Conservation (phyloP, 2,329 filamentous ascomycete species). For the Botrytis paeoniae region DNA sequence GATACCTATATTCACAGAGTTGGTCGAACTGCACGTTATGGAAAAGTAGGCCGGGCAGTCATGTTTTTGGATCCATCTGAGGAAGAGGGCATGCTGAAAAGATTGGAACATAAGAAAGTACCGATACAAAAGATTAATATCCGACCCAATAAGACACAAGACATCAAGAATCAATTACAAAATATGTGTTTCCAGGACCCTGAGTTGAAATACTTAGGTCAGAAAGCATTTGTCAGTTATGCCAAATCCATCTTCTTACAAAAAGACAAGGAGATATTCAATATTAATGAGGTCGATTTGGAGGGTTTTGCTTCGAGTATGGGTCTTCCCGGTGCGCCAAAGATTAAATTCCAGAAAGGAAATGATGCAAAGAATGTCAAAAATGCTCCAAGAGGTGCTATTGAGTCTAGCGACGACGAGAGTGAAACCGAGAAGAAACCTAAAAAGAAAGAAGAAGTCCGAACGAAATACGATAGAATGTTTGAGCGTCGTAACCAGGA, state of each 20-base stretch:
- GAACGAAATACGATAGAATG: conserved; percentile 97
- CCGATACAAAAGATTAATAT: conserved; percentile 84
- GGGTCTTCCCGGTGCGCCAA: conserved; percentile 84
- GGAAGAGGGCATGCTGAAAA: conserved; percentile 83
- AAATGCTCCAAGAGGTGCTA: conserved; percentile 70
- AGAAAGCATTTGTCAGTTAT: conserved; percentile 94
- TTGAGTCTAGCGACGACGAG: conserved; percentile 60
- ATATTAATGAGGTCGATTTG: conserved; percentile 76
- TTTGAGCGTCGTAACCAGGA: conserved; percentile 96
- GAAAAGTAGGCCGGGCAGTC: conserved; percentile 81
- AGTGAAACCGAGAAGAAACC: conserved; percentile 52
- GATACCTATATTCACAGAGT: conserved; percentile 98
- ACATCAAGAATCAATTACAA: conserved; percentile 79
- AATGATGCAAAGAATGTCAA: conserved; percentile 84
- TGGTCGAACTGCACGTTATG: conserved; percentile 89
- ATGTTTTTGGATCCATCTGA: conserved; percentile 91
- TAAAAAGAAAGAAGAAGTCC: conserved; percentile 69
- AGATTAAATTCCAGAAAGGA: conserved; percentile 90
- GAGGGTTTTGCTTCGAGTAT: conserved; percentile 83
- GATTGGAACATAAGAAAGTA: conserved; percentile 85
- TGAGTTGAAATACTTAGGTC: conserved; percentile 88
- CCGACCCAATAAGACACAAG: conserved; percentile 83
- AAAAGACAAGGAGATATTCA: conserved; percentile 88
- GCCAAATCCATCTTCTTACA: conserved; percentile 81
- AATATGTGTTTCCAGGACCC: conserved; percentile 95